phyloP scores from a whole-genome alignment of 148 eudicot species.

The Silene latifolia region DNA sequence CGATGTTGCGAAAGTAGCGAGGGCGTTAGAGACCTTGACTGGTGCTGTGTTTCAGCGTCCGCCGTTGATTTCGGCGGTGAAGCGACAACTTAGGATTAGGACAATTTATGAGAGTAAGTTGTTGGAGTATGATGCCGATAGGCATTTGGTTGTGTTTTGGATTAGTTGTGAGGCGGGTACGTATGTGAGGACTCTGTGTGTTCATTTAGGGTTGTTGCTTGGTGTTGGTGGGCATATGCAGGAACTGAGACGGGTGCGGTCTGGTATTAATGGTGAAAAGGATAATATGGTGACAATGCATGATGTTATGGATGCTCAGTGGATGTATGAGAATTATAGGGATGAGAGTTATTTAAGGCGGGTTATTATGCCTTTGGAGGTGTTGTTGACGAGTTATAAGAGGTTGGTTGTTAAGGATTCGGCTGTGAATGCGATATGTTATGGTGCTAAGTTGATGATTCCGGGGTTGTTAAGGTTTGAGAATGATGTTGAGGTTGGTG shows the following conservation, averaged over 20 bases:
- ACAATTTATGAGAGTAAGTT: slow-evolving; percentile 87
- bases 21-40: slow-evolving; percentile 68
- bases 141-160: slow-evolving; percentile 93
- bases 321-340: slow-evolving; percentile 82
- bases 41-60: slow-evolving; percentile 94
- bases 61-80: slow-evolving; percentile 85
- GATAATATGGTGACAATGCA: slow-evolving; percentile 98
- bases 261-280: slow-evolving; percentile 87
- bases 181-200: slow-evolving; percentile 93
- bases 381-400: slow-evolving; percentile 74
- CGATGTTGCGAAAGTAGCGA: slow-evolving; percentile 69
- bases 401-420: slow-evolving; percentile 95
- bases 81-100: slow-evolving; percentile 82
- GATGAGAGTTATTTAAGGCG: slow-evolving; percentile 87
- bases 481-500: slow-evolving; percentile 87
- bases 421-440: slow-evolving; percentile 90
- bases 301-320: slow-evolving; percentile 92
- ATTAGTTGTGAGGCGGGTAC: slow-evolving; percentile 95
- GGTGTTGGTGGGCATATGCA: slow-evolving; percentile 98
- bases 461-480: slow-evolving; percentile 94
- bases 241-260: slow-evolving; percentile 78
- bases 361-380: slow-evolving; percentile 88
- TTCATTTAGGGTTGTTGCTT: slow-evolving; percentile 82
- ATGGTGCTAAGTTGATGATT: slow-evolving; percentile 94
- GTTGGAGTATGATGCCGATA: slow-evolving; percentile 63